phyloP scores from a whole-genome alignment of 2,329 filamentous ascomycete genomes.

The Dactylellina drechsleri region DNA sequence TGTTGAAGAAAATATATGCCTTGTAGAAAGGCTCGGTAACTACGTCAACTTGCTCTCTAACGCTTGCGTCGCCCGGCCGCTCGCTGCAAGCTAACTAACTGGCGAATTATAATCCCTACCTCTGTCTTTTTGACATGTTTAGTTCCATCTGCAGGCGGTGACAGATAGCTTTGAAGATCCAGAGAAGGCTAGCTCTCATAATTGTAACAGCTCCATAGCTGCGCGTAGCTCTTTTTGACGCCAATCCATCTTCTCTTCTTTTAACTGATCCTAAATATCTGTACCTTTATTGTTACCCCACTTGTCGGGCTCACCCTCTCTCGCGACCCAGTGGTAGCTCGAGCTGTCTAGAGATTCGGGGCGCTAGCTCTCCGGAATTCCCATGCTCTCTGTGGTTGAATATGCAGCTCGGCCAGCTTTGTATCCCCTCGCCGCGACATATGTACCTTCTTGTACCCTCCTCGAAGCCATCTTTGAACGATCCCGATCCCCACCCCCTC shows the following conservation, averaged over 20 bases:
- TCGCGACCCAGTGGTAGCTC: conserved; percentile 8
- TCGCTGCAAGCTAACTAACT: conserved; percentile 5
- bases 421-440: conserved; percentile 34
- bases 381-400: conserved; percentile 12
- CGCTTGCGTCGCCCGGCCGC: conserved; percentile 36
- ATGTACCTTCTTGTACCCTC: conserved; percentile 43
- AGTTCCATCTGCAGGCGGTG: conserved; percentile 30
- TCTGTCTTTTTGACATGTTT: conserved; percentile 22
- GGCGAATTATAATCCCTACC: conserved; percentile 33
- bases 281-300: conserved; percentile 22
- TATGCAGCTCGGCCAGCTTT: conserved; percentile 43
- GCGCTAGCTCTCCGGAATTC: conserved; percentile 20
- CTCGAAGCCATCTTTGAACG: conserved; percentile 1
- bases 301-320: conserved; percentile 13
- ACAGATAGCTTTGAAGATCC: conserved; percentile 39
- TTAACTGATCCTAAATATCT: conserved; percentile 40
- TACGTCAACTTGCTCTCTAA: conserved; percentile 30
- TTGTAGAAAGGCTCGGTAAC: conserved; percentile 24
- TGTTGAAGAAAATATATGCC: conserved; percentile 10
- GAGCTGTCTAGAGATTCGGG: conserved; percentile 13
- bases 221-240: conserved; percentile 12
- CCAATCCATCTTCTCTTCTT: conserved; percentile 9
- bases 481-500: conserved; percentile 1
- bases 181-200: conserved; percentile 34
- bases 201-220: conserved; percentile 22